These are phyloP conservation scores for Laguncularia racemosa DNA, from an alignment of 345 rosid species.

Conservation along the genomic window DNA sequence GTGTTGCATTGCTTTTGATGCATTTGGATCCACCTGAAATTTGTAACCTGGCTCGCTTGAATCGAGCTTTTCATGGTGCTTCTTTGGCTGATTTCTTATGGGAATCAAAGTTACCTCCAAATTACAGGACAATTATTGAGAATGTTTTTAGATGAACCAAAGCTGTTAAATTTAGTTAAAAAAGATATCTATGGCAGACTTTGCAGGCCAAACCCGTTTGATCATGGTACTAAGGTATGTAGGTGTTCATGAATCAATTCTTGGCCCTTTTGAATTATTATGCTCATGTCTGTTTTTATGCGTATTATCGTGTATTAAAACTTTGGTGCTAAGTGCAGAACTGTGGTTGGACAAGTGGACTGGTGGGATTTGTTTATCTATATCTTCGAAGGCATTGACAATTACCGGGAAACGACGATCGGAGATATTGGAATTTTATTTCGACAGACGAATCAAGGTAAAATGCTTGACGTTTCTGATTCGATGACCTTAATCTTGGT, in stretches of 20 bases:
- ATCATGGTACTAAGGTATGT: constrained; percentile 47
- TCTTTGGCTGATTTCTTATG: constrained; percentile 62
- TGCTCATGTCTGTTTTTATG: not conserved
- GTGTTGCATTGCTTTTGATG: constrained; percentile 44
- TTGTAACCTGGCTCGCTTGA: constrained; percentile 44
- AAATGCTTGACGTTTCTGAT: not conserved
- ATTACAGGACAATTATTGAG: constrained; percentile 24
- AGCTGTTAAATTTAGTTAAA: constrained; percentile 22
- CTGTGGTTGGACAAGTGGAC: constrained; percentile 34
- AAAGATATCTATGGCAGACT: constrained; percentile 43
- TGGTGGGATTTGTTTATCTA: constrained; percentile 21
- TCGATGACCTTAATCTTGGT: not conserved
- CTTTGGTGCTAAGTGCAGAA: constrained; percentile 24
- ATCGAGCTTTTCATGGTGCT: constrained; percentile 39
- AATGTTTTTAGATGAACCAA: constrained; percentile 34
- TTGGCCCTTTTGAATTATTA: not conserved
- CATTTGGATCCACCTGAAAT: constrained; percentile 50
- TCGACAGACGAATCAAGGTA: constrained; percentile 25
- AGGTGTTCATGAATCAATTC: not conserved
- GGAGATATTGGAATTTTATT: constrained; percentile 23
- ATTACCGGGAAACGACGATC: constrained; percentile 20
- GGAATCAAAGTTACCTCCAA: constrained; percentile 54
- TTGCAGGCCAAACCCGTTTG: constrained; percentile 29
- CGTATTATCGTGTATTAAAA: not conserved
- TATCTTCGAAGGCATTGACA: constrained; percentile 15